Percentiles rank a stretch among this genome's conserved stretches.
Conservation (phyloP, 1,284 basidiomycete species). For the Sanghuangporus baumii region DNA sequence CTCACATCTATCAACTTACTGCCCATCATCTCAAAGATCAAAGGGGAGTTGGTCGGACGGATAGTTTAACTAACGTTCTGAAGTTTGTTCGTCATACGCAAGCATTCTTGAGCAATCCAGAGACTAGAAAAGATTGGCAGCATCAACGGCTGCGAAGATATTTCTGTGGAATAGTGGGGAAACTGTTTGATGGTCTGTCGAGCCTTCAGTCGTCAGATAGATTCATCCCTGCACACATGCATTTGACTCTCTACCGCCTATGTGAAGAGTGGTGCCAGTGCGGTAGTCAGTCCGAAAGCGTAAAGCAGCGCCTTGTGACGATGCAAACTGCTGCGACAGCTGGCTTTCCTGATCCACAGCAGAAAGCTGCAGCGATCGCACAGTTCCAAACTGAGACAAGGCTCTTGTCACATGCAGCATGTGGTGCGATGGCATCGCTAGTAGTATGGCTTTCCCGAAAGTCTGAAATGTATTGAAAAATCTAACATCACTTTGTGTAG, state of each 20-base stretch:
- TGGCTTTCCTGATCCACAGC: conserved; percentile 41
- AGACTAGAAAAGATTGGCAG: conserved; percentile 74
- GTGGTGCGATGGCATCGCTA: conserved; percentile 81
- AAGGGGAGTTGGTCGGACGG: conserved; percentile 63
- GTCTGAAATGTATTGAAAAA: background rate
- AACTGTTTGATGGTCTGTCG: conserved; percentile 76
- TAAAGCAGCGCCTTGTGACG: conserved; percentile 66
- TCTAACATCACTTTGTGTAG: conserved; percentile 31
- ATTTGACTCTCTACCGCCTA: conserved; percentile 76
- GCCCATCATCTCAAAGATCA: conserved; percentile 73
- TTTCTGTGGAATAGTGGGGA: conserved; percentile 86
- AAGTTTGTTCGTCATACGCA: conserved; percentile 86
- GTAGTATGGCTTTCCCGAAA: conserved; percentile 50
- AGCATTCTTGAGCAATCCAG: conserved; percentile 63
- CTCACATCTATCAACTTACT: conserved; percentile 84
- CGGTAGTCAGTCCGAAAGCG: conserved; percentile 69
- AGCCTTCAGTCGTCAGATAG: conserved; percentile 70
- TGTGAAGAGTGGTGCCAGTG: conserved; percentile 95
- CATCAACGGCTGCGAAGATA: conserved; percentile 82
- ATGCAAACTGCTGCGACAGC: conserved; percentile 72
- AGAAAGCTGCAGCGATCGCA: conserved; percentile 51
- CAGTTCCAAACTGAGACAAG: conserved; percentile 71
- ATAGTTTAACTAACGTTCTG: conserved; percentile 74
- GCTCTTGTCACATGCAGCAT: conserved; percentile 69
- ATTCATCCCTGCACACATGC: conserved; percentile 72